phyloP scores from a whole-genome alignment of 352 stramenopile genomes.

The Bremia lactucae region DNA sequence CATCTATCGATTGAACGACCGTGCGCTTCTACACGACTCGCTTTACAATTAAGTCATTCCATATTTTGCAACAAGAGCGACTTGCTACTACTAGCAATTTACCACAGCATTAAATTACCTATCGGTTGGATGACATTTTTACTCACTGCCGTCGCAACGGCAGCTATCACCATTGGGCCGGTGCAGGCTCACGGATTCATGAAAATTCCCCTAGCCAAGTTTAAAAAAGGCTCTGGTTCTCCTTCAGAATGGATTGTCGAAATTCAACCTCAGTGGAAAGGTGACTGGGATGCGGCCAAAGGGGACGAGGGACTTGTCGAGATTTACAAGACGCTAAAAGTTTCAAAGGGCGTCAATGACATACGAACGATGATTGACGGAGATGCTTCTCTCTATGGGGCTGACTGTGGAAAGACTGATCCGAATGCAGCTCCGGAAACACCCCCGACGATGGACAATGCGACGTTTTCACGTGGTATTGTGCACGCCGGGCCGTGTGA shows the following conservation, averaged over 20 bases:
- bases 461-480: background rate
- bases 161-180: background rate
- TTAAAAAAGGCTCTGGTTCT: constrained; percentile 3
- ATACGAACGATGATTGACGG: constrained; percentile 22
- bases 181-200: constrained; percentile 19
- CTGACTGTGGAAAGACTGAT: constrained; percentile 21
- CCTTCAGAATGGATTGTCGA: constrained; percentile 23
- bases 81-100: too few relatives aligned
- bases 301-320: constrained; percentile 11
- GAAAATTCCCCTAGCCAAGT: constrained; percentile 12
- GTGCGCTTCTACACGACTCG: too few relatives aligned
- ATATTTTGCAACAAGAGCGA: too few relatives aligned
- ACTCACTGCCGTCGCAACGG: background rate
- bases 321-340: constrained; percentile 21
- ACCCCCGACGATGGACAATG: constrained; percentile 7
- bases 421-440: constrained; percentile 14
- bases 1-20: too few relatives aligned
- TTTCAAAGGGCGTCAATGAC: constrained; percentile 13
- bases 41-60: too few relatives aligned
- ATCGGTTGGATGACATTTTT: too few relatives aligned
- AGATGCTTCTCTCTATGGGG: constrained; percentile 19
- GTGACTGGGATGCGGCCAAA: constrained; percentile 15
- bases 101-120: too few relatives aligned
- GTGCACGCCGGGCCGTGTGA: background rate
- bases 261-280: constrained; percentile 25